Percentiles rank a stretch among this genome's conserved stretches.
phyloP scores from a whole-genome alignment of 345 rosid genomes.

The Ceriops decandra region DNA sequence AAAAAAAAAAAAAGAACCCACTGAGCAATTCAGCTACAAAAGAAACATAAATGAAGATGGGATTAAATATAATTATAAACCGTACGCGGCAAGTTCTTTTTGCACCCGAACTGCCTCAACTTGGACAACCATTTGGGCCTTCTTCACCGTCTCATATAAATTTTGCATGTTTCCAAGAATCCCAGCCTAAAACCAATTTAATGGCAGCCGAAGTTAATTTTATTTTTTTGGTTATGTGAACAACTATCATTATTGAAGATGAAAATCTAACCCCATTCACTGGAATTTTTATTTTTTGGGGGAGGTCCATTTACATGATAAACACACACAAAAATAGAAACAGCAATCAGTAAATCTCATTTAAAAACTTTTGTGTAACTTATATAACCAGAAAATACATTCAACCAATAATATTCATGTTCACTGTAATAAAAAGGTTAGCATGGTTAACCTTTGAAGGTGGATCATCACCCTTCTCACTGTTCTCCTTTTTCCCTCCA shows the following conservation, averaged over 20 bases:
- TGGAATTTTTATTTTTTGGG: background rate
- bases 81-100: conserved; percentile 88
- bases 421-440: conserved; percentile 1
- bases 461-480: conserved; percentile 57
- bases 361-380: too few species aligned
- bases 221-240: background rate
- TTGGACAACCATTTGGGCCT: conserved; percentile 98
- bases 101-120: conserved; percentile 94
- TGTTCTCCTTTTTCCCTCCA: conserved; percentile 76
- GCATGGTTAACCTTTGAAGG: conserved; percentile 58
- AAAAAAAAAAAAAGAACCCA: conserved; percentile 2
- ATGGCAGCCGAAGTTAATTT: background rate
- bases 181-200: conserved; percentile 61
- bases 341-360: too few species aligned
- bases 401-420: too few species aligned
- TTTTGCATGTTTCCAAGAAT: conserved; percentile 91
- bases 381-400: too few species aligned
- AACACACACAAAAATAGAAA: too few species aligned
- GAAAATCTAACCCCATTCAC: background rate
- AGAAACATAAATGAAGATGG: conserved; percentile 1
- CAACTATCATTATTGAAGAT: too few species aligned
- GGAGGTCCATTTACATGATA: too few species aligned
- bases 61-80: background rate
- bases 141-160: conserved; percentile 85
- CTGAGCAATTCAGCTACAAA: conserved; percentile 20